Conservation (phyloP, 257 asterid genomes). For the Jacaranda mimosifolia region DNA sequence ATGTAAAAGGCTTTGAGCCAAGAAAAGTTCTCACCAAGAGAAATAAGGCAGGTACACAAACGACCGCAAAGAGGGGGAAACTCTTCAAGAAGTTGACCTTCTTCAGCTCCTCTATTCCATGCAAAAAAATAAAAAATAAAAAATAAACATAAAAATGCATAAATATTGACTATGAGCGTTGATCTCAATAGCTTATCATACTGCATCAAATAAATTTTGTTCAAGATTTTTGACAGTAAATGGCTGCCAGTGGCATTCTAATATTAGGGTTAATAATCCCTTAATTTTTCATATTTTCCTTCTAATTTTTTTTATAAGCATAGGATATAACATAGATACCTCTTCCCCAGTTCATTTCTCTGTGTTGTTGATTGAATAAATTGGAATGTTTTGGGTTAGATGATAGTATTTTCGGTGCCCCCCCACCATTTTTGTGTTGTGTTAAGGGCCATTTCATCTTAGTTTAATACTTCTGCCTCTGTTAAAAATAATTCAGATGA, state of each 20-base stretch:
- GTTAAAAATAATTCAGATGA: slow-evolving; percentile 18
- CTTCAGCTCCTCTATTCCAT: not conserved
- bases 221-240: slow-evolving; percentile 11
- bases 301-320: too few species aligned
- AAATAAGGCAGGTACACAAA: not conserved
- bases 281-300: not conserved
- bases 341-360: slow-evolving; percentile 23
- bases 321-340: not conserved
- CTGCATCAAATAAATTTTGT: not conserved
- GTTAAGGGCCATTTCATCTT: slow-evolving; percentile 20
- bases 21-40: too few species aligned
- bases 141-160: not conserved
- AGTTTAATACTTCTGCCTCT: slow-evolving; percentile 26
- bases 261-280: not conserved
- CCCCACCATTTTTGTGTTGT: slow-evolving; percentile 21
- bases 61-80: slow-evolving; percentile 20
- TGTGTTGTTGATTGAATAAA: not conserved
- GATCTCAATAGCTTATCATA: not conserved
- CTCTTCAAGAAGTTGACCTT: slow-evolving; percentile 1
- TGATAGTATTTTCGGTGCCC: slow-evolving; percentile 37
- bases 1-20: too few species aligned
- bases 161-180: slow-evolving; percentile 1
- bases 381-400: slow-evolving; percentile 24
- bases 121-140: not conserved
- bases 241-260: not conserved